Conservation (phyloP, 2,329 filamentous ascomycete genomes). For the Claviceps pazoutovae region DNA sequence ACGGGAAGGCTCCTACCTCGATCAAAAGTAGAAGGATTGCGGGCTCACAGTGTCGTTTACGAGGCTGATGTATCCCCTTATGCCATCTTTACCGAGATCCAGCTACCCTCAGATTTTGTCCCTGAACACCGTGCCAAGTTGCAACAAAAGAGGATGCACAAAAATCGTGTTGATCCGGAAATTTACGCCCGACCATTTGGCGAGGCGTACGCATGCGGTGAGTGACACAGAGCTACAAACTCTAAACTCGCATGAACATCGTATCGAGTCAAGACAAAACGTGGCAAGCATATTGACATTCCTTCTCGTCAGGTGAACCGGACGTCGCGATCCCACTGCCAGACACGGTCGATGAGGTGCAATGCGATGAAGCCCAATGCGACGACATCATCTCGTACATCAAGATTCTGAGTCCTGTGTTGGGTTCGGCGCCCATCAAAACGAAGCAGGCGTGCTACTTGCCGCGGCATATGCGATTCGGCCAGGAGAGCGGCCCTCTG, state of each 20-base stretch:
- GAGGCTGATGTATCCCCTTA: constrained; percentile 54
- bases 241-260: neutral
- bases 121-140: constrained; percentile 32
- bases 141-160: constrained; percentile 39
- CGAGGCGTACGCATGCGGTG: constrained; percentile 86
- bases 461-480: constrained; percentile 54
- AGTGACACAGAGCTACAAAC: constrained; percentile 8
- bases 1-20: constrained; percentile 43
- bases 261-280: neutral
- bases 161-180: constrained; percentile 64
- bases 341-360: constrained; percentile 57
- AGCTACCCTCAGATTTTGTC: constrained; percentile 51
- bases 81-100: constrained; percentile 77
- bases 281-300: neutral
- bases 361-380: constrained; percentile 62
- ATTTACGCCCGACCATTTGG: constrained; percentile 83
- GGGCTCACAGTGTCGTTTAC: constrained; percentile 54
- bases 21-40: constrained; percentile 42
- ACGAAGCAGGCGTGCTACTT: constrained; percentile 86
- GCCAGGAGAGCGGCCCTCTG: constrained; percentile 53
- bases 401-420: constrained; percentile 45
- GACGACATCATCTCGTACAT: constrained; percentile 79
- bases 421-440: constrained; percentile 55
- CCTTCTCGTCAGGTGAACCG: constrained; percentile 45
- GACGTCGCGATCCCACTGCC: constrained; percentile 66